Conservation (phyloP, 2,329 filamentous ascomycete genomes). For the Aspergillus melleus region DNA sequence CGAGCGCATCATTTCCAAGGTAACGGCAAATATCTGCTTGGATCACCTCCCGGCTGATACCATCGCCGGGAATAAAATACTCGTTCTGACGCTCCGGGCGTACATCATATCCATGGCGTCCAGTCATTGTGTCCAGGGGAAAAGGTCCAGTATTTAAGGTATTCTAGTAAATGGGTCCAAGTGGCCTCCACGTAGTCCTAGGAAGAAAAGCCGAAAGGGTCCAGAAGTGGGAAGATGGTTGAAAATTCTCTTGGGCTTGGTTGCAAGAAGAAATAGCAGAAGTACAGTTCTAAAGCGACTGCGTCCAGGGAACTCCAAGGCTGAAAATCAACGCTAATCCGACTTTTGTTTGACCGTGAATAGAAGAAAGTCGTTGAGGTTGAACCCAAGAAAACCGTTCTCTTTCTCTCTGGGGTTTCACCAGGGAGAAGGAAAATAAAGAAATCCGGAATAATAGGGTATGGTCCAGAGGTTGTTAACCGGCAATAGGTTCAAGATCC, state of each 20-base stretch:
- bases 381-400: conserved; percentile 9
- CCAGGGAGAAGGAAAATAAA: conserved; percentile 16
- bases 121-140: conserved; percentile 40
- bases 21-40: conserved; percentile 83
- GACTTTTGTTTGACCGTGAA: conserved; percentile 19
- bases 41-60: conserved; percentile 81
- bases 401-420: conserved; percentile 14
- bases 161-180: conserved; percentile 28
- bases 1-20: conserved; percentile 77
- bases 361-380: conserved; percentile 13
- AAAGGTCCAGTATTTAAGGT: conserved; percentile 26
- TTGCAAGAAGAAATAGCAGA: conserved; percentile 25
- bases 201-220: conserved; percentile 18
- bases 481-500: conserved; percentile 10
- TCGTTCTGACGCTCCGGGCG: conserved; percentile 60
- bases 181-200: conserved; percentile 27
- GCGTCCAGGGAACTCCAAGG: conserved; percentile 25
- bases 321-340: conserved; percentile 20
- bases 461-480: conserved; percentile 16
- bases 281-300: conserved; percentile 24
- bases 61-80: conserved; percentile 77
- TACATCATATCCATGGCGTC: conserved; percentile 35
- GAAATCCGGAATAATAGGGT: conserved; percentile 18
- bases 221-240: conserved; percentile 17
- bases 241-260: conserved; percentile 12